Evolutionary conservation across 345 rosid genomes (phyloP), one percentile per base, ranked within the genome.

Genomic region (Balakata baccata): DNA sequence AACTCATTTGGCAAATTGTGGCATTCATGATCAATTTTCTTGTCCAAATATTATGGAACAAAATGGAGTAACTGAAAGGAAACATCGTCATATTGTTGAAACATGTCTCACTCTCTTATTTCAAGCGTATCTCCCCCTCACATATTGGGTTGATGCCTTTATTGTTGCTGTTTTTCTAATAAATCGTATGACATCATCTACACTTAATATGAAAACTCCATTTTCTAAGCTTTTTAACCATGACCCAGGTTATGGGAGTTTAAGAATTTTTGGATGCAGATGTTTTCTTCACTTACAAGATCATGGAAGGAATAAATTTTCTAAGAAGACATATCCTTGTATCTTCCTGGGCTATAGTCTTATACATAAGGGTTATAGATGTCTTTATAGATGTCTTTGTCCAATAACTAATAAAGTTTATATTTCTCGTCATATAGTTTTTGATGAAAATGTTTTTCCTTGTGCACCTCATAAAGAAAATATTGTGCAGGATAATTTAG

Each of bases 231-330:
- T 58, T 29, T 58, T 58, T 58, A 20, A 58, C 63, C 38, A 11
- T 25, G 63, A 59, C 23, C 39, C 12, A 0, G 37, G 23, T 29
- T 59, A 59, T 3, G 7, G 3, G 37, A 59, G 38, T 46, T 46
- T 46, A 46, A 46, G 50, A 46, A 46, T 46, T 46, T 46, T 46
- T 46, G 50, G 50, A 46, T 59, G 29, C 16, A 59, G 14, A 38
- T 11, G 16, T 5, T 59, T 59, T 22, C 37, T 38, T 22, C 23
- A 22, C 7, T 12, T 59, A 7, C 12, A 9, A 59, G 17, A 59
- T 6, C 39, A 59, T 59, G 39, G 63, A 59, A 59, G 38, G 38
- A 70, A 70, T 7, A 70, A 54, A 22, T 56, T 70, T 39, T 11
- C 29, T 6, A 57, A 20, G 18, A 70, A 25, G 53, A 46, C 57